Conservation (phyloP, 495 filamentous ascomycete species). For the Penicillium waksmanii region DNA sequence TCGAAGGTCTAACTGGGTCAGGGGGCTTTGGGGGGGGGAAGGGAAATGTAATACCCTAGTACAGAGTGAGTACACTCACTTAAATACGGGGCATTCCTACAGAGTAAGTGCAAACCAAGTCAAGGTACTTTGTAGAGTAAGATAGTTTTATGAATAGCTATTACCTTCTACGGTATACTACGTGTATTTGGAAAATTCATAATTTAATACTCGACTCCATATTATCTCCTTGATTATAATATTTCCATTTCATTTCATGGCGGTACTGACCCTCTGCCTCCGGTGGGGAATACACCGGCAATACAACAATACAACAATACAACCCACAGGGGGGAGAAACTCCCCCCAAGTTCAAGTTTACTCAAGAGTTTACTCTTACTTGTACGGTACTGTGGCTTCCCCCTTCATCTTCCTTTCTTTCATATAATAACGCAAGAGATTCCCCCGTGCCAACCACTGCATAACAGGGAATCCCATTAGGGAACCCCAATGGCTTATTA, state of each 20-base stretch:
- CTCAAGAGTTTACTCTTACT: too few species aligned
- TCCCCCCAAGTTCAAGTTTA: too few species aligned
- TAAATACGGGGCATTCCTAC: too few species aligned
- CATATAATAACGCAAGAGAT: not conserved
- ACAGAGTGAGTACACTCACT: not conserved
- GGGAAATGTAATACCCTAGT: slow-evolving; percentile 16
- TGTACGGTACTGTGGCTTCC: too few species aligned
- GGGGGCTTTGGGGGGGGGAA: slow-evolving; percentile 3
- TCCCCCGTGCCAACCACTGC: not conserved
- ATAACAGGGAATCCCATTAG: not conserved
- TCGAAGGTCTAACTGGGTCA: slow-evolving; percentile 18
- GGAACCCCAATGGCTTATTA: not conserved
- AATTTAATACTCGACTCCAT: too few species aligned
- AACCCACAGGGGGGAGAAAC: not conserved
- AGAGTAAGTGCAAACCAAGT: too few species aligned
- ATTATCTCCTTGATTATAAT: too few species aligned
- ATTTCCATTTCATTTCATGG: too few species aligned
- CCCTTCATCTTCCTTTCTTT: slow-evolving; percentile 3
- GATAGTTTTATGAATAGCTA: too few species aligned
- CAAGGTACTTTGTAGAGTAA: too few species aligned
- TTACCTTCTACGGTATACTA: too few species aligned
- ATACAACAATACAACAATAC: slow-evolving; percentile 5
- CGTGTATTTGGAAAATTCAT: too few species aligned
- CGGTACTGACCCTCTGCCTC: not conserved
- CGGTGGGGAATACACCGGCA: slow-evolving; percentile 12